phyloP scores from a whole-genome alignment of 495 filamentous ascomycete species.

The Xylaria curta region DNA sequence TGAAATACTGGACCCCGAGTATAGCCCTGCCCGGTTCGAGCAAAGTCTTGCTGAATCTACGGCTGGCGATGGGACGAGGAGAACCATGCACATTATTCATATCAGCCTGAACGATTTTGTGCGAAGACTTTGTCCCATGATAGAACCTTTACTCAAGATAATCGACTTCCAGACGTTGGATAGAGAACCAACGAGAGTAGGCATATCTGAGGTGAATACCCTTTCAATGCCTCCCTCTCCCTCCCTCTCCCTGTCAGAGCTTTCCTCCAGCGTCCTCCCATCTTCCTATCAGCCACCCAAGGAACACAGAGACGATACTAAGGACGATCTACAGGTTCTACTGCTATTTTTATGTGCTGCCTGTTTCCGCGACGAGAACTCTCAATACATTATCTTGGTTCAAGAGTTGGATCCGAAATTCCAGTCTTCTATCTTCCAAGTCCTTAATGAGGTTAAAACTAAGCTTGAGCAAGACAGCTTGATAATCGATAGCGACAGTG shows the following conservation, averaged over 20 bases:
- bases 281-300: background rate
- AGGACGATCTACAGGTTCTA: slow-evolving; percentile 32
- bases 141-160: slow-evolving; percentile 36
- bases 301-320: slow-evolving; percentile 7
- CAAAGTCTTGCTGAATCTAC: slow-evolving; percentile 44
- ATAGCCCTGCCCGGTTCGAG: slow-evolving; percentile 71
- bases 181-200: slow-evolving; percentile 36
- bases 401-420: slow-evolving; percentile 27
- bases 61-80: slow-evolving; percentile 33
- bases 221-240: background rate
- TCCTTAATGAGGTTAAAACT: slow-evolving; percentile 31
- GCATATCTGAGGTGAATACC: slow-evolving; percentile 36
- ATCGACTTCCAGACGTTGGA: slow-evolving; percentile 38
- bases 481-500: slow-evolving; percentile 24
- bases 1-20: slow-evolving; percentile 65
- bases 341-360: slow-evolving; percentile 35
- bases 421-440: slow-evolving; percentile 31
- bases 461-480: slow-evolving; percentile 27
- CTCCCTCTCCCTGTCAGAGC: background rate
- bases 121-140: slow-evolving; percentile 30
- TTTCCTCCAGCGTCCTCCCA: background rate
- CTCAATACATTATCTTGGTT: slow-evolving; percentile 30
- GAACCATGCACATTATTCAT: slow-evolving; percentile 41
- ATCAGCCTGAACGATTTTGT: slow-evolving; percentile 36
- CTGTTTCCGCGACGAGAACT: slow-evolving; percentile 34